Percentiles rank a stretch among this genome's conserved stretches.
phyloP scores from a whole-genome alignment of 2,329 filamentous ascomycete species.

The Exophiala phaeomuriformis region DNA sequence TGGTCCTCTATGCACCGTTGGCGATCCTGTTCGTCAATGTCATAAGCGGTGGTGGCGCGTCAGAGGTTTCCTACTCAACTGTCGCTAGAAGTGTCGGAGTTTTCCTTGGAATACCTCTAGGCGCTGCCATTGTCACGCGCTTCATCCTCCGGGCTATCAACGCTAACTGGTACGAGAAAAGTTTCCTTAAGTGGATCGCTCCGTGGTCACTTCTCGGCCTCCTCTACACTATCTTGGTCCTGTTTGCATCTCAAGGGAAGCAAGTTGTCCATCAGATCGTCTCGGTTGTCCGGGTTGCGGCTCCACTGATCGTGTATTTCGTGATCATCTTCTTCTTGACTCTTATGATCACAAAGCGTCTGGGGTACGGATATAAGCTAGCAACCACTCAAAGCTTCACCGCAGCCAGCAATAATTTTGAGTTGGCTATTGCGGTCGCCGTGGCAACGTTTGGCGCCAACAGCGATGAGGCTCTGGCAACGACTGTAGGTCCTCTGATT shows the following conservation, averaged over 20 bases:
- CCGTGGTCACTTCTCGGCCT: constrained; percentile 76
- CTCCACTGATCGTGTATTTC: constrained; percentile 78
- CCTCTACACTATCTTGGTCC: constrained; percentile 76
- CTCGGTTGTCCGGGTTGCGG: constrained; percentile 70
- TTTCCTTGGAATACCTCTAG: constrained; percentile 78
- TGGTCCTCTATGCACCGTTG: constrained; percentile 64
- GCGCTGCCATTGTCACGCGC: constrained; percentile 69
- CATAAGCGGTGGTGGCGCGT: constrained; percentile 49
- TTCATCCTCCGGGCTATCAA: constrained; percentile 50
- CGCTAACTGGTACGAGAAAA: constrained; percentile 57
- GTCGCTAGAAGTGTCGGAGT: constrained; percentile 76
- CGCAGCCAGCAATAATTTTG: constrained; percentile 88
- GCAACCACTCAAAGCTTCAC: constrained; percentile 76
- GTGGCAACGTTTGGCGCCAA: constrained; percentile 71
- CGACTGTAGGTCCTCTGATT: constrained; percentile 76
- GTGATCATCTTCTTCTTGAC: constrained; percentile 64
- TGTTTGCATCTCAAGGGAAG: constrained; percentile 74
- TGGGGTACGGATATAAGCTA: constrained; percentile 68
- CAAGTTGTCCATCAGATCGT: constrained; percentile 77
- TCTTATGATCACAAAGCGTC: constrained; percentile 51
- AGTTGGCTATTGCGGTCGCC: constrained; percentile 81
- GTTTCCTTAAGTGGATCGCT: constrained; percentile 60
- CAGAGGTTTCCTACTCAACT: constrained; percentile 48
- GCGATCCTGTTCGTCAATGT: constrained; percentile 63
- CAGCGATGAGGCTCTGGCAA: constrained; percentile 72